Base-by-base conservation (phyloP, 2,329 filamentous ascomycete genomes). In the Penicillium freii region DNA sequence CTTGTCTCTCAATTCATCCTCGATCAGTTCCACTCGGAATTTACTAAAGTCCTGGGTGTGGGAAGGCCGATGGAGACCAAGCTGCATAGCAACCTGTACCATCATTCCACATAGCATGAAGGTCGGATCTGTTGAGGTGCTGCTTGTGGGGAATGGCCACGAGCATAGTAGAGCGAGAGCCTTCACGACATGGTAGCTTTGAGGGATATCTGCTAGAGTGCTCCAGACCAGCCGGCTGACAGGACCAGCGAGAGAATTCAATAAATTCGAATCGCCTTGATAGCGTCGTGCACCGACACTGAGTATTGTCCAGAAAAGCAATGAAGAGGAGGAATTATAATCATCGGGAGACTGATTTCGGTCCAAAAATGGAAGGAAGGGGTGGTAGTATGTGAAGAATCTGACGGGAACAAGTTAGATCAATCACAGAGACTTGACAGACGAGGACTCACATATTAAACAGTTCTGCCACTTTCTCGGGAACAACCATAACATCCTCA, bases 301-400 rank as follows among this genome's bases (percentile, higher is more conserved):
- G 44, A 88, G 77, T 47, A 88, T 84, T 27, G 84, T 84, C 86
- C 86, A 89, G 71, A 87, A 87, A n/a, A 88, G 77, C 6, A 89
- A 73, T n/a, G 82, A 83, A 43, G 83, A 85, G 34, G 81, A 75
- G 15, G 78, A 77, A 62, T 82, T 82, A 69, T 84, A 87, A 49
- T 83, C 79, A 27, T 87, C 82, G 4, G 84, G 80, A 9, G 77
- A 73, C 57, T 78, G 75, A 7, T 79, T 71, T 36, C 77, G 78
- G 58, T 87, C 84, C 40, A 89, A 78, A 61, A 89, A 82, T 1
- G 85, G 85, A 27, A 88, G 74, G 62, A 86, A 88, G 0, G 82
- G 82, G 66, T 89, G 85, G 69, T 87, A 87, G 54, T 80, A 79
- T 10, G 79, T 79, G 72, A 87, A 89, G 72, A 85, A 89, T 55